A percentile compares a stretch with the other conserved stretches of the same genome.
Evolutionary conservation across 805 yeast genomes (phyloP).

Genomic region (Yamadazyma sp.): DNA sequence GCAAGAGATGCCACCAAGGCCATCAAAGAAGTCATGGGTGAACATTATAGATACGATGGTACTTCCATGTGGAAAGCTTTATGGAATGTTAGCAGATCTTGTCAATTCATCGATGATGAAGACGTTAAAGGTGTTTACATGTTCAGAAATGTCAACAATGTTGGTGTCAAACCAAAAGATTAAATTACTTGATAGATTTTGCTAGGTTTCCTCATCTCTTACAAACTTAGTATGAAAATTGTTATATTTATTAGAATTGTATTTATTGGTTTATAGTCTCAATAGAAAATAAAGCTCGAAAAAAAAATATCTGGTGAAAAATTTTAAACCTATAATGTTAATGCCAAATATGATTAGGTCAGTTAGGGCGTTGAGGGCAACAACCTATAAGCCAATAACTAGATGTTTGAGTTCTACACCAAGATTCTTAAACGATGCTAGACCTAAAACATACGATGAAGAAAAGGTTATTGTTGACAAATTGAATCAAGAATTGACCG

Average conservation of each 20-base stretch:
- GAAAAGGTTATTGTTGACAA: conserved; percentile 68
- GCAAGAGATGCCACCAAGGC: conserved; percentile 54
- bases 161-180: conserved; percentile 39
- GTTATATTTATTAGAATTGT: background rate
- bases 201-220: too few relatives aligned
- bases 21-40: conserved; percentile 51
- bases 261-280: background rate
- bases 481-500: conserved; percentile 47
- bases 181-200: conserved; percentile 7
- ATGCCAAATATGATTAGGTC: background rate
- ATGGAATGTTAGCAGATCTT: conserved; percentile 58
- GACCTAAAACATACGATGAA: conserved; percentile 58
- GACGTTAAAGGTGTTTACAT: conserved; percentile 51
- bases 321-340: too few relatives aligned
- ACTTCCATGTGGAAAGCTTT: conserved; percentile 57
- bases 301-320: background rate
- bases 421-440: conserved; percentile 8
- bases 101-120: conserved; percentile 63
- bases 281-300: too few relatives aligned
- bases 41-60: conserved; percentile 46
- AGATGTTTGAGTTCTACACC: conserved; percentile 3
- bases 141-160: conserved; percentile 60
- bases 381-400: background rate
- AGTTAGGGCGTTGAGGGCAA: background rate
- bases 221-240: background rate